Evolutionary conservation across 371 early-diverging fungal species (phyloP).

Genomic region (Mucor mucedo): DNA sequence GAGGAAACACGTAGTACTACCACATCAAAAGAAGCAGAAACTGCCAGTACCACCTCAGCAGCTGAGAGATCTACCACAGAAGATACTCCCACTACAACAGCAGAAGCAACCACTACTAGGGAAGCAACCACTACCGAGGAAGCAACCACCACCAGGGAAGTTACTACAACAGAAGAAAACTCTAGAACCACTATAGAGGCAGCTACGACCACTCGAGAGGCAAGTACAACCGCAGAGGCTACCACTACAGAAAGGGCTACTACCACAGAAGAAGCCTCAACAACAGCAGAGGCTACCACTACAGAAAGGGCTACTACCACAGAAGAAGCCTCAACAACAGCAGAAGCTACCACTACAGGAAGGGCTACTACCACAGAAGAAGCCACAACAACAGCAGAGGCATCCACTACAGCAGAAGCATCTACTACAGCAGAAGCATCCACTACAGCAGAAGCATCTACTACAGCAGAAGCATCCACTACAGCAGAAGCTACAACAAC

Average conservation of each 20-base stretch:
- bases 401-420: neutral
- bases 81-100: conserved; percentile 4
- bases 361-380: neutral
- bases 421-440: neutral
- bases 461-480: neutral
- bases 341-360: neutral
- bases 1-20: conserved; percentile 10
- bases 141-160: neutral
- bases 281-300: neutral
- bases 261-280: neutral
- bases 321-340: neutral
- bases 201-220: neutral
- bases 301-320: conserved; percentile 2
- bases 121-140: conserved; percentile 7
- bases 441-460: neutral
- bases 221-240: neutral
- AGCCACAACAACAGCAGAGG: neutral
- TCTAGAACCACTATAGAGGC: neutral
- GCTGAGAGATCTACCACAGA: neutral
- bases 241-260: conserved; percentile 8
- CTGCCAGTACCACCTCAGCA: conserved; percentile 8
- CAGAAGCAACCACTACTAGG: conserved; percentile 1
- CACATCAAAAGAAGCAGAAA: conserved; percentile 4
- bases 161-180: neutral
- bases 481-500: neutral